phyloP scores from a whole-genome alignment of 192 early-diverging fungal species.

The Dissophora ornata region DNA sequence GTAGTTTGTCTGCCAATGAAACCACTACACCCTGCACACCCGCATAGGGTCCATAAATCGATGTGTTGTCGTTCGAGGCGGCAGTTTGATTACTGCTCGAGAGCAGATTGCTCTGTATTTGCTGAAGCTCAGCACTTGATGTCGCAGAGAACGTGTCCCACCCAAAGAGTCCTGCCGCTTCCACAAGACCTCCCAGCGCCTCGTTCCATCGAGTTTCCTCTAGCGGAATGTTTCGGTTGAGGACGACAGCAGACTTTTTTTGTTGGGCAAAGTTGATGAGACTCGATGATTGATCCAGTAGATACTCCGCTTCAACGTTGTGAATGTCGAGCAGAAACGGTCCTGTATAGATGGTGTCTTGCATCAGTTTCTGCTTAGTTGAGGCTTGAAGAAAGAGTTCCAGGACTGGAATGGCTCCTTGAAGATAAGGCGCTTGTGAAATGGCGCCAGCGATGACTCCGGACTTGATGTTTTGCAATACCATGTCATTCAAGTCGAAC shows the following conservation, averaged over 20 bases:
- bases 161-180: constrained; percentile 31
- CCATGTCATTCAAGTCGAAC: constrained; percentile 25
- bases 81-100: neutral
- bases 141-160: constrained; percentile 42
- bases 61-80: neutral
- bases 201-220: constrained; percentile 45
- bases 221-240: constrained; percentile 25
- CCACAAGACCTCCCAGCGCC: constrained; percentile 33
- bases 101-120: constrained; percentile 4
- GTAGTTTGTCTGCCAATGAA: constrained; percentile 30
- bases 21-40: constrained; percentile 31
- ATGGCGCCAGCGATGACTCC: constrained; percentile 18
- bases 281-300: neutral
- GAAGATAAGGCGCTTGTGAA: constrained; percentile 41
- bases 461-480: constrained; percentile 11
- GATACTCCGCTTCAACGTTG: constrained; percentile 22
- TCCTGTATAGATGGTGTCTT: constrained; percentile 25
- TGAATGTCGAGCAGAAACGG: constrained; percentile 17
- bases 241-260: constrained; percentile 28
- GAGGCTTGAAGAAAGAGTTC: constrained; percentile 34
- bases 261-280: constrained; percentile 13
- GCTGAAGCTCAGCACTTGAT: constrained; percentile 13
- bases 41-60: constrained; percentile 10
- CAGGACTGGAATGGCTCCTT: constrained; percentile 36
- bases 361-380: constrained; percentile 11